These are phyloP conservation scores for Tetraselmis chui DNA, from an alignment of 139 green algal genomes.

Conservation along the genomic window DNA sequence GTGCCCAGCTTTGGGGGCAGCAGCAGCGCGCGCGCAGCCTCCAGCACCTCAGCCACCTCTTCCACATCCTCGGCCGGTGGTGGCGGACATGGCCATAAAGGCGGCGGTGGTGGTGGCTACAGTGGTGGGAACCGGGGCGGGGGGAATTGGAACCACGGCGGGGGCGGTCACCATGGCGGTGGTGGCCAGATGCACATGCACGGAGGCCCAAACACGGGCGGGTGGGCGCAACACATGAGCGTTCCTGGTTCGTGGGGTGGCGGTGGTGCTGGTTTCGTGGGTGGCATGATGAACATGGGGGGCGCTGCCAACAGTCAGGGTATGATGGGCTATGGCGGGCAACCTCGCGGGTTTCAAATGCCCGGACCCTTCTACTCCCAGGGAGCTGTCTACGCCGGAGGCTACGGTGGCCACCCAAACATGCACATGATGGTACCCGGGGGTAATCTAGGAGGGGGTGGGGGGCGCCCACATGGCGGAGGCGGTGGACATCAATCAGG, in stretches of 20 bases:
- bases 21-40: not conserved
- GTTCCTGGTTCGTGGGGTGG: not conserved
- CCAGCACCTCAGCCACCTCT: not conserved
- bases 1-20: conserved; percentile 20
- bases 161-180: not conserved
- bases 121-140: not conserved
- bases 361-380: not conserved
- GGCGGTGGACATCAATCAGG: no score
- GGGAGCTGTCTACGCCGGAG: no score
- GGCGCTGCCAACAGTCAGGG: no score
- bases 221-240: not conserved
- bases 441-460: no score
- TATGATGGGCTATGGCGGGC: not conserved
- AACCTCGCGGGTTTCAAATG: not conserved
- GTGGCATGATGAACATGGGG: not conserved
- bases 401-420: no score
- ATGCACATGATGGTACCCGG: no score
- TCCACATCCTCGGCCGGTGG: not conserved
- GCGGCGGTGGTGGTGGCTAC: not conserved
- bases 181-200: conserved; percentile 12
- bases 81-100: not conserved
- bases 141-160: not conserved
- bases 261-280: not conserved
- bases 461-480: no score
- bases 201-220: conserved; percentile 2